Conservation (phyloP, 208 protist species). For the Strigomonas galati region DNA sequence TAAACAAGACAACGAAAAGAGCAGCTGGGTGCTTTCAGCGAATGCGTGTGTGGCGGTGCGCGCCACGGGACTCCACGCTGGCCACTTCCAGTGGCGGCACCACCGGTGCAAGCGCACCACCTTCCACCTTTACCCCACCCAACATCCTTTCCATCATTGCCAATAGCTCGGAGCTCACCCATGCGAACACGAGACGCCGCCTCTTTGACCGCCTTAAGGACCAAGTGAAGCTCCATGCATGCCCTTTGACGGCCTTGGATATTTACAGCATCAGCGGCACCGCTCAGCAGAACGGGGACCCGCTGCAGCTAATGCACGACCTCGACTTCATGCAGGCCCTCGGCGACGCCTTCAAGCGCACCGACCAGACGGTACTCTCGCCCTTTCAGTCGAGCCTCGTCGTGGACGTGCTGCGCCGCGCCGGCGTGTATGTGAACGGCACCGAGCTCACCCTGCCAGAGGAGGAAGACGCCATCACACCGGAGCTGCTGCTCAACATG, state of each 20-base stretch:
- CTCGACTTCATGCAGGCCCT: constrained; percentile 83
- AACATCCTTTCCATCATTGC: constrained; percentile 14
- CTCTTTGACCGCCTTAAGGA: constrained; percentile 53
- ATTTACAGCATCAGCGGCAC: constrained; percentile 75
- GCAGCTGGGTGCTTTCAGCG: not conserved
- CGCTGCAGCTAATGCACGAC: constrained; percentile 61
- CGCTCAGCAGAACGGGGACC: constrained; percentile 58
- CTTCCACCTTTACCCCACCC: not conserved
- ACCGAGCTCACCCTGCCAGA: constrained; percentile 70
- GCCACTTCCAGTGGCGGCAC: not conserved
- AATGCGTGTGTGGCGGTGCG: not conserved
- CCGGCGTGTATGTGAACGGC: constrained; percentile 46
- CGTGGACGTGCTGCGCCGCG: constrained; percentile 69
- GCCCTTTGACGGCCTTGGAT: constrained; percentile 76
- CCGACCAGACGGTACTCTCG: constrained; percentile 74
- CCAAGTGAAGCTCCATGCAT: not conserved
- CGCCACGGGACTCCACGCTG: not conserved
- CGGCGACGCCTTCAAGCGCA: constrained; percentile 57
- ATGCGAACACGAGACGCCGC: constrained; percentile 20
- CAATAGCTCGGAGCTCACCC: constrained; percentile 15
- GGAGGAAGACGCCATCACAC: constrained; percentile 69
- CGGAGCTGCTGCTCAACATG: constrained; percentile 69
- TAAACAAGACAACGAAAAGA: not conserved
- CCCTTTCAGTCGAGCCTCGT: constrained; percentile 81
- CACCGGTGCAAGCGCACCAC: not conserved